Evolutionary conservation across 345 rosid genomes (phyloP).

Genomic region (Mallotus nudiflorus): DNA sequence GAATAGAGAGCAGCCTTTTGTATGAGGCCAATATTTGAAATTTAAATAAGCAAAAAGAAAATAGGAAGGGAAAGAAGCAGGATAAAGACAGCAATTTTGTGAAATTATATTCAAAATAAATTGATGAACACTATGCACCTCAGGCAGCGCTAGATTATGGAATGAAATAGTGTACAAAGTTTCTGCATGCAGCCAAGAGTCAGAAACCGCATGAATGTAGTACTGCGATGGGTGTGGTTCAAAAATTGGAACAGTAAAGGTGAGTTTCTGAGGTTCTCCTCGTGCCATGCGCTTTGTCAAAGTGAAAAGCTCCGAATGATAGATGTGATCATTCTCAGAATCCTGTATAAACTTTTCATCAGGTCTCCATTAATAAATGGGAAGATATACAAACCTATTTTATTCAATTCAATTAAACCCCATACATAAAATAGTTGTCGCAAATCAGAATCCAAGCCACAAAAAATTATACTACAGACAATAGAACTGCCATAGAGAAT

Average conservation of each 20-base stretch:
- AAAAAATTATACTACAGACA: background rate
- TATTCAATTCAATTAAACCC: background rate
- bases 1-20: conserved; percentile 30
- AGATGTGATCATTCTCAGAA: conserved; percentile 93
- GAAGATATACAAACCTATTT: background rate
- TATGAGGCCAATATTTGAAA: conserved; percentile 14
- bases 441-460: background rate
- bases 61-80: background rate
- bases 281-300: conserved; percentile 84
- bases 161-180: conserved; percentile 89
- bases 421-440: background rate
- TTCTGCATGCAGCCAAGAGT: conserved; percentile 97
- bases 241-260: conserved; percentile 93
- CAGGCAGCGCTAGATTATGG: conserved; percentile 81
- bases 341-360: conserved; percentile 50
- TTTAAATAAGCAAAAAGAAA: background rate
- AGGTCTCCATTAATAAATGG: conserved; percentile 14
- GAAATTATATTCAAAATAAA: background rate
- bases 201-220: conserved; percentile 93
- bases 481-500: background rate
- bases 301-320: conserved; percentile 92
- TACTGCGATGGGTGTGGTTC: conserved; percentile 99
- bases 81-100: background rate
- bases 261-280: conserved; percentile 86
- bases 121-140: conserved; percentile 44